Conservation (phyloP, 2,329 filamentous ascomycete genomes). For the Xylariaceae sp. region DNA sequence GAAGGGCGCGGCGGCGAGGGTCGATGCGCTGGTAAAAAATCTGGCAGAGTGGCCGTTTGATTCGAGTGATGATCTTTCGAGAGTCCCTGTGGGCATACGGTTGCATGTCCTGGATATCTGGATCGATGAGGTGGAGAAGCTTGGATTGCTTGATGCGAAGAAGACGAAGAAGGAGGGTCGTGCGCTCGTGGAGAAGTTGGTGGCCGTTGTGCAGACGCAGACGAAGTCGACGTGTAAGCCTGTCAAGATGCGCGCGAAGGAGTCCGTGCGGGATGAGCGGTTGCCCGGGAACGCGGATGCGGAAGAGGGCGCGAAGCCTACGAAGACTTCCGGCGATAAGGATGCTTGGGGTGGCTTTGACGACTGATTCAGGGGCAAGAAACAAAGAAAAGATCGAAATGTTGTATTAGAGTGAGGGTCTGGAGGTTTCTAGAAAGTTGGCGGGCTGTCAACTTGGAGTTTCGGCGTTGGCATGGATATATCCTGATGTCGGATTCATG, state of each 20-base stretch:
- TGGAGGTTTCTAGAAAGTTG: not conserved
- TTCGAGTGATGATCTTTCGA: conserved; percentile 39
- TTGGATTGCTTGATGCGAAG: conserved; percentile 46
- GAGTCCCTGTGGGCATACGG: conserved; percentile 75
- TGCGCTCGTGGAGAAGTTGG: conserved; percentile 48
- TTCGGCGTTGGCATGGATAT: conserved; percentile 22
- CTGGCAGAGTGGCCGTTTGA: conserved; percentile 42
- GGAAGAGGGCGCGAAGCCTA: conserved; percentile 30
- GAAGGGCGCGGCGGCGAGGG: not conserved
- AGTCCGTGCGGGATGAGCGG: conserved; percentile 68
- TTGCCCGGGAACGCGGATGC: conserved; percentile 56
- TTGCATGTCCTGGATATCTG: conserved; percentile 88
- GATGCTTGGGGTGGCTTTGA: conserved; percentile 66
- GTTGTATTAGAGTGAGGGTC: no score
- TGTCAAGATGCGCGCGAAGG: conserved; percentile 63
- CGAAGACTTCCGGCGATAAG: conserved; percentile 33
- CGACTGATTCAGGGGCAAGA: conserved; percentile 41
- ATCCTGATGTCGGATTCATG: conserved; percentile 17
- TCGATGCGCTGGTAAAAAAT: conserved; percentile 37
- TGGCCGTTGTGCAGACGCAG: conserved; percentile 52
- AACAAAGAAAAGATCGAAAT: not conserved
- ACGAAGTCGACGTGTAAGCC: conserved; percentile 61
- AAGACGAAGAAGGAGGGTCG: conserved; percentile 39
- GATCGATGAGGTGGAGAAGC: conserved; percentile 80
- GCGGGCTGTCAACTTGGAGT: conserved; percentile 9